Conservation (phyloP, 371 early-diverging fungal species). For the Capillidium heterosporum region DNA sequence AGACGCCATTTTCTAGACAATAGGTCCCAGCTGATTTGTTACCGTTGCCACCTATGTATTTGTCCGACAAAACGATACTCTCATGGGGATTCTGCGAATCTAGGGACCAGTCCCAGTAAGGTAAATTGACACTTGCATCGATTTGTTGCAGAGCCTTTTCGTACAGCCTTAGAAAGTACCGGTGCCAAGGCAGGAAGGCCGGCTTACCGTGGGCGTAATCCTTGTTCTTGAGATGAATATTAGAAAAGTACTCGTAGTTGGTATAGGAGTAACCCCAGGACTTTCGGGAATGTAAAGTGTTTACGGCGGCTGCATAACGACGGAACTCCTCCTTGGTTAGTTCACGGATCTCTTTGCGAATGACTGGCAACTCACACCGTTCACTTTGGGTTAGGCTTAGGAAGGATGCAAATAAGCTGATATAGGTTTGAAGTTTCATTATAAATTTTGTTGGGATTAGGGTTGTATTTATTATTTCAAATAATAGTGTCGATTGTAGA, state of each 20-base stretch:
- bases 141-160: not conserved
- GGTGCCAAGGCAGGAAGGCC: slow-evolving; percentile 6
- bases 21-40: not conserved
- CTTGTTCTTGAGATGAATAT: not conserved
- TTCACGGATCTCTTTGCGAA: slow-evolving; percentile 1
- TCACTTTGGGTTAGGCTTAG: no score
- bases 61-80: not conserved
- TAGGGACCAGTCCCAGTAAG: no score
- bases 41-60: slow-evolving; percentile 7
- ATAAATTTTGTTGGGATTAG: no score
- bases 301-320: not conserved
- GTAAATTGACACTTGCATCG: no score
- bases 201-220: not conserved
- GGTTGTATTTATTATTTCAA: no score
- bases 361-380: not conserved
- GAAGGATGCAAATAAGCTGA: no score
- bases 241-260: not conserved
- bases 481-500: no score
- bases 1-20: slow-evolving; percentile 11
- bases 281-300: not conserved
- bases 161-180: not conserved
- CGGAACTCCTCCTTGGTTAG: not conserved
- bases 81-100: not conserved
- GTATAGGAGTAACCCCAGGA: not conserved
- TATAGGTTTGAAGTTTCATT: no score